These are phyloP conservation scores for Fusarium buharicum DNA, from an alignment of 2,329 filamentous ascomycete genomes.

Conservation along the genomic window DNA sequence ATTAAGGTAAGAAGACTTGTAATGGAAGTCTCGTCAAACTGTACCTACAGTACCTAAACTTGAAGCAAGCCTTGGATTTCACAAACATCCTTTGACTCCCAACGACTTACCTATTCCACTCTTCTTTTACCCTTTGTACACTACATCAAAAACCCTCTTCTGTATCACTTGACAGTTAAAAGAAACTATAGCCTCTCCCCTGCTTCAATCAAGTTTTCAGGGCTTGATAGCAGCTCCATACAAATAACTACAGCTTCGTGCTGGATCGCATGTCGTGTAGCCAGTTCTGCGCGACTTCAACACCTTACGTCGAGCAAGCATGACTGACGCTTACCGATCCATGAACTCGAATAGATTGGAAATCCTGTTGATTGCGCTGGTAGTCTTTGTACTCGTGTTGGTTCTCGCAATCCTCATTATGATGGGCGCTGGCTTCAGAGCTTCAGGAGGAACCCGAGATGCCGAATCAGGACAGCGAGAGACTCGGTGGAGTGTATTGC, in stretches of 20 bases:
- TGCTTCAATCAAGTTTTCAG: background rate
- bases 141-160: conserved; percentile 18
- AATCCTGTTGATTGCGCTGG: conserved; percentile 49
- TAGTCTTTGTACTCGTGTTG: conserved; percentile 49
- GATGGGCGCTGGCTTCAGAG: conserved; percentile 41
- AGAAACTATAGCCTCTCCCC: background rate
- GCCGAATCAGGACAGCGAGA: conserved; percentile 32
- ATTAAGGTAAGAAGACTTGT: background rate
- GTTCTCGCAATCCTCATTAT: conserved; percentile 49
- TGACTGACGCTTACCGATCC: conserved; percentile 40
- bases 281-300: conserved; percentile 1
- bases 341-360: conserved; percentile 48
- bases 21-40: background rate
- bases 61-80: background rate
- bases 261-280: conserved; percentile 15
- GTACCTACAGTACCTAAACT: background rate
- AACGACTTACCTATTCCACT: background rate
- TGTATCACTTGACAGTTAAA: conserved; percentile 15
- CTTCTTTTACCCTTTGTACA: background rate
- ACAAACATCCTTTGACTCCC: background rate
- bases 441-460: conserved; percentile 19
- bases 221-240: background rate
- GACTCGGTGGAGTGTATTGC: conserved; percentile 34
- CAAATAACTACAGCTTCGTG: background rate
- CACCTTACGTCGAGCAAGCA: conserved; percentile 18